Base-by-base conservation (phyloP, 495 filamentous ascomycete genomes). In the Clavariopsis aquatica region DNA sequence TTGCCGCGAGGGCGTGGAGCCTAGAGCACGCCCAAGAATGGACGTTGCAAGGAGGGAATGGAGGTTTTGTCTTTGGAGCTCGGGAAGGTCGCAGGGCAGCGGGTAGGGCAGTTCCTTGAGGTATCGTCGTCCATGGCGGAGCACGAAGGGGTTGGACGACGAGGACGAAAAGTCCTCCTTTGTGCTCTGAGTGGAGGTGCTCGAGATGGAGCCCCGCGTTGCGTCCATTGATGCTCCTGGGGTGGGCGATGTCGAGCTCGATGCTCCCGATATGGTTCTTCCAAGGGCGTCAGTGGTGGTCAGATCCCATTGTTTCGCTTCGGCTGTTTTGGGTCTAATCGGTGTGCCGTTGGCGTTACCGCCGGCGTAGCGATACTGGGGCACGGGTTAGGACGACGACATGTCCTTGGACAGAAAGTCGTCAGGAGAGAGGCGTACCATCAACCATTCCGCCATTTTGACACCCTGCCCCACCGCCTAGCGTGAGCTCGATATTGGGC, bases 31-130 rank as follows among this genome's bases (percentile, higher is more conserved):
- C 49, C 91, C 91, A 64, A 91, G 91, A 24, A 96, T 84, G 73
- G 89, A 85, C 65, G 89, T 84, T 52, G 92, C 81, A 70, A 96
- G 84, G 64, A 93, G 79, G 10, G 93, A 94, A 62, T 90, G 85
- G 58, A 96, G 81, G 59, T 85, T 90, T 73, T 98, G 93, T 46
- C 93, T 82, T 73, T 96, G 91, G 63, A 96, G 81, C 76, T 96
- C 93, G 52, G 86, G 79, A 29, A 96, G 82, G 78, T 96, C 93
- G 76, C 90, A 89, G 60, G 93, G 93, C 17, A 98, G 78, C 34
- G 91, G 91, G 69, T 98, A 96, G 13, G 86, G 72, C 45, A 89
- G 80, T 70, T 96, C 91, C 65, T 89, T 85, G 64, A 95, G 82
- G 74, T 91, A 96, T 38, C 86, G 88, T 38, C 92, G 87, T 52